phyloP scores from a whole-genome alignment of 2,329 filamentous ascomycete genomes.

The Alternaria angustiovoidea region DNA sequence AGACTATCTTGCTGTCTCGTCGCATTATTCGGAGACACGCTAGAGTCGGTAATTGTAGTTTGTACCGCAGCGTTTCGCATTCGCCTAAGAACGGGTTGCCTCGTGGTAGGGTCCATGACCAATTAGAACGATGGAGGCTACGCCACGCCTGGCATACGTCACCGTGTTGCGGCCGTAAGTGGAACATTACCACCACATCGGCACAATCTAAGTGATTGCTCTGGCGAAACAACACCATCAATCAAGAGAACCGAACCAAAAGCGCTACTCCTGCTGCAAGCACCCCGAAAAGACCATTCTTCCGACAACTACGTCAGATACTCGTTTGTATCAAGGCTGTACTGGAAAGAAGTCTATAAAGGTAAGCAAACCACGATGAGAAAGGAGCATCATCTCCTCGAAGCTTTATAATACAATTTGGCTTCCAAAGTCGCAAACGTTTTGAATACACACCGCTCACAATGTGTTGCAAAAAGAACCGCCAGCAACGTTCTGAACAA shows the following conservation, averaged over 20 bases:
- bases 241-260: not conserved
- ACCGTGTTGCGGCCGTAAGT: slow-evolving; percentile 6
- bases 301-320: not conserved
- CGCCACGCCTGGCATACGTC: slow-evolving; percentile 13
- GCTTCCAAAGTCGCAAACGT: not conserved
- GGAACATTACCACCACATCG: not conserved
- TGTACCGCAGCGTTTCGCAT: not conserved
- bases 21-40: not conserved
- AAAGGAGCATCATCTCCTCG: not conserved
- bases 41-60: not conserved
- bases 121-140: slow-evolving; percentile 6
- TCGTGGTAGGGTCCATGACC: not conserved
- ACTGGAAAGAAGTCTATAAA: not conserved
- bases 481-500: not conserved
- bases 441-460: not conserved
- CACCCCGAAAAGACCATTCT: not conserved
- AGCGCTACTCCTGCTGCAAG: not conserved
- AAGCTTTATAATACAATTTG: not conserved
- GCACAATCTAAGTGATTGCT: not conserved
- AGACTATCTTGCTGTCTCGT: not conserved
- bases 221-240: not conserved
- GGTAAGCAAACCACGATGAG: not conserved
- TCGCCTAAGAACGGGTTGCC: not conserved
- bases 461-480: slow-evolving; percentile 6
- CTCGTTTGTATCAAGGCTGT: not conserved